Conservation (phyloP, 2,329 filamentous ascomycete species). For the Trichoderma atroviride region DNA sequence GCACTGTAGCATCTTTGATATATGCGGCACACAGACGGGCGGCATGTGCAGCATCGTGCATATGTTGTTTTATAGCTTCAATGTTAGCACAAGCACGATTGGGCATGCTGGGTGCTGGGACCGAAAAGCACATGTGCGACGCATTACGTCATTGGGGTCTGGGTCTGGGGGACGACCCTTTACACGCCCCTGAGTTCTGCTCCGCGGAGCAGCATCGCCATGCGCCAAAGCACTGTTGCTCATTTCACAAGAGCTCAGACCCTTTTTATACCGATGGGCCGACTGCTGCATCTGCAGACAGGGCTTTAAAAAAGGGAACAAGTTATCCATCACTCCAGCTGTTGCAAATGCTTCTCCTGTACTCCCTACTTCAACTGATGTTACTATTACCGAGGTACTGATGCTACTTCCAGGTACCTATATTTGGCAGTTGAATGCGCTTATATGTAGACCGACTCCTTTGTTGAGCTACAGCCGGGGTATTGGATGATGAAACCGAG, state of each 20-base stretch:
- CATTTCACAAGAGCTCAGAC: constrained; percentile 6
- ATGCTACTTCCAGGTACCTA: too few relatives aligned
- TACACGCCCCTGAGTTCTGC: constrained; percentile 8
- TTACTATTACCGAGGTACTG: too few relatives aligned
- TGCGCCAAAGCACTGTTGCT: constrained; percentile 5
- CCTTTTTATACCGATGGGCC: constrained; percentile 5
- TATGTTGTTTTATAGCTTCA: not conserved
- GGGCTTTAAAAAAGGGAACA: not conserved
- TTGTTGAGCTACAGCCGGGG: too few relatives aligned
- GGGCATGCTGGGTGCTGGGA: not conserved
- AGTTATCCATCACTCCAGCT: not conserved
- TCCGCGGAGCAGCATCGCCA: constrained; percentile 15
- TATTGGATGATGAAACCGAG: too few relatives aligned
- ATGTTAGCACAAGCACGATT: not conserved
- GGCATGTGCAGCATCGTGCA: constrained; percentile 18
- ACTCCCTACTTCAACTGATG: too few relatives aligned
- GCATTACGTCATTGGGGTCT: constrained; percentile 16
- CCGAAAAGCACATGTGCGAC: not conserved
- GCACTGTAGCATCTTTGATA: not conserved
- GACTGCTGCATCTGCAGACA: not conserved
- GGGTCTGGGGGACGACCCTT: not conserved
- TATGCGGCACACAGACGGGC: not conserved
- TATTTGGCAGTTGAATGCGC: too few relatives aligned
- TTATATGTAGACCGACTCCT: too few relatives aligned
- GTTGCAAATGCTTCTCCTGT: too few relatives aligned